A percentile compares a stretch with the other conserved stretches of the same genome.
These are phyloP conservation scores for Ambispora gerdemannii DNA, from an alignment of 192 early-diverging fungal species.

Conservation along the genomic window DNA sequence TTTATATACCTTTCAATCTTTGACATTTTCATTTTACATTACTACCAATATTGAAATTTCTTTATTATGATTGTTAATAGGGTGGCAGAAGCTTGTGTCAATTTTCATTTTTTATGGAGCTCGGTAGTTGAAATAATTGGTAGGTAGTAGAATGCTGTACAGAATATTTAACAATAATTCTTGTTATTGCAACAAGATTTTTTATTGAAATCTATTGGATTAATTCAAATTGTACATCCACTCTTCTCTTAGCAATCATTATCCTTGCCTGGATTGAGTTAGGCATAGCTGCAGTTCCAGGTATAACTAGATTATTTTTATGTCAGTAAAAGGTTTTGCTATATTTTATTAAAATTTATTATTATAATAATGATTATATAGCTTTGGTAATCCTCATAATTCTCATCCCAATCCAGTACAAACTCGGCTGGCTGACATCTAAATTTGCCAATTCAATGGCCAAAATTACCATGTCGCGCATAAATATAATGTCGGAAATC, in stretches of 20 bases:
- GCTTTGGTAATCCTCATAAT: conserved; percentile 48
- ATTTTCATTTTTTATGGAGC: conserved; percentile 73
- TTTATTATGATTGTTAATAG: too few species aligned
- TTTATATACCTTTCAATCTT: too few species aligned
- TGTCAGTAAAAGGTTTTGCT: too few species aligned
- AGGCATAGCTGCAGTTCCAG: conserved; percentile 51
- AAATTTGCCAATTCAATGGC: conserved; percentile 49
- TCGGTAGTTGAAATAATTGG: conserved; percentile 59
- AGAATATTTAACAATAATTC: too few species aligned
- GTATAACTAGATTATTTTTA: too few species aligned
- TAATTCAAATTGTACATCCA: too few species aligned
- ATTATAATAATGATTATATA: conserved; percentile 8
- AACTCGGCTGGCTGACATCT: conserved; percentile 51
- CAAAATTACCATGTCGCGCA: conserved; percentile 56
- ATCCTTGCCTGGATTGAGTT: conserved; percentile 53
- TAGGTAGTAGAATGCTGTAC: conserved; percentile 11
- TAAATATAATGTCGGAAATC: conserved; percentile 72
- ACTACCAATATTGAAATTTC: too few species aligned
- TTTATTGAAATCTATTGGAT: too few species aligned
- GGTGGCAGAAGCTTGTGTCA: conserved; percentile 65
- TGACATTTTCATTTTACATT: too few species aligned
- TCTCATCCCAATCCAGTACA: conserved; percentile 62
- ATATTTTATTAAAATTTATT: too few species aligned
- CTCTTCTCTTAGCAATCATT: conserved; percentile 42
- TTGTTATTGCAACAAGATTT: too few species aligned